Evolutionary conservation across 345 rosid species (phyloP).

Genomic region (Citrus sinensis): DVS_A1.0 CM039162.1:31111001-31111500

Average conservation of each 20-base stretch:
- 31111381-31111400: slow-evolving; percentile 21
- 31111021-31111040: slow-evolving; percentile 24
- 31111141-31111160: slow-evolving; percentile 39
- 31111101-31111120: slow-evolving; percentile 35
- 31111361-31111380: neutral
- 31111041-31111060: slow-evolving; percentile 21
- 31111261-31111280: slow-evolving; percentile 28
- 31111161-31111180: slow-evolving; percentile 22
- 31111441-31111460: slow-evolving; percentile 18
- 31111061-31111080: slow-evolving; percentile 30
- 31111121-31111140: slow-evolving; percentile 39
- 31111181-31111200: slow-evolving; percentile 31
- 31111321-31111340: slow-evolving; percentile 9
- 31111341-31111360: slow-evolving; percentile 3
- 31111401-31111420: slow-evolving; percentile 13
- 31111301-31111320: slow-evolving; percentile 16
- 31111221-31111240: slow-evolving; percentile 34
- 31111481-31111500: slow-evolving; percentile 14
- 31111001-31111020: slow-evolving; percentile 25
- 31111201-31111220: slow-evolving; percentile 51
- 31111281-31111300: slow-evolving; percentile 24
- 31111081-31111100: slow-evolving; percentile 19
- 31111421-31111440: slow-evolving; percentile 3
- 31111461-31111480: slow-evolving; percentile 26
- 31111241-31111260: slow-evolving; percentile 33